Percentiles rank a stretch among this genome's conserved stretches.
Conservation (phyloP, 345 rosid species). For the Boechera stricta region DNA sequence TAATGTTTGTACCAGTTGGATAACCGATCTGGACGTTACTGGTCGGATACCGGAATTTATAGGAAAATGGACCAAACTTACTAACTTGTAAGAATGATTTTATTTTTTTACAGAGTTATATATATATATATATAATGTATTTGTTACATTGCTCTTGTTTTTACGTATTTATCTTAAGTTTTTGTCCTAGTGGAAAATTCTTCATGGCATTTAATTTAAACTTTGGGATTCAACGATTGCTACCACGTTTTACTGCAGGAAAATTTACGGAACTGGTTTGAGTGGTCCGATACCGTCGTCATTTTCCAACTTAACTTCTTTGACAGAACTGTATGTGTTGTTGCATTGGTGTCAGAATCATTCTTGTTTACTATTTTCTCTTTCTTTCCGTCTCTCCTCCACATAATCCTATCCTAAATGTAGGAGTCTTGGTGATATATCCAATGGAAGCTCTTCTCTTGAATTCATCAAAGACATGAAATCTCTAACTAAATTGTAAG, state of each 20-base stretch:
- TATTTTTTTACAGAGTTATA: neutral
- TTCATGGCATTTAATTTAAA: neutral
- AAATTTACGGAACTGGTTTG: conserved; percentile 62
- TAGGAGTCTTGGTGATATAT: conserved; percentile 41
- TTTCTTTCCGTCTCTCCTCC: neutral
- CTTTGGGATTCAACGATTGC: neutral
- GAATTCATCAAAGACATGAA: too few relatives aligned
- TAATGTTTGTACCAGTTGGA: conserved; percentile 45
- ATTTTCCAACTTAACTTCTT: conserved; percentile 57
- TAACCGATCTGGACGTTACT: conserved; percentile 52
- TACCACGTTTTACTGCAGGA: conserved; percentile 43
- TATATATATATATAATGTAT: neutral
- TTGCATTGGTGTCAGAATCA: neutral
- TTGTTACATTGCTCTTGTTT: conserved; percentile 16
- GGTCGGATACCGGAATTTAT: conserved; percentile 64
- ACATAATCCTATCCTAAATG: conserved; percentile 9
- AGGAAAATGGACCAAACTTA: conserved; percentile 58
- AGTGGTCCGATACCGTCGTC: conserved; percentile 65
- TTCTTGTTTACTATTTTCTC: neutral
- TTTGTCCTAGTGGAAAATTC: neutral
- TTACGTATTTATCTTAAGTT: neutral
- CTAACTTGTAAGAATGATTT: conserved; percentile 50
- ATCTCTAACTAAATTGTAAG: too few relatives aligned
- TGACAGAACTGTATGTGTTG: conserved; percentile 64
- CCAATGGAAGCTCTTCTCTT: too few relatives aligned